Evolutionary conservation across 441 rosid genomes (phyloP), one percentile per base, ranked within the genome.

Genomic region (Manihot esculenta): DNA sequence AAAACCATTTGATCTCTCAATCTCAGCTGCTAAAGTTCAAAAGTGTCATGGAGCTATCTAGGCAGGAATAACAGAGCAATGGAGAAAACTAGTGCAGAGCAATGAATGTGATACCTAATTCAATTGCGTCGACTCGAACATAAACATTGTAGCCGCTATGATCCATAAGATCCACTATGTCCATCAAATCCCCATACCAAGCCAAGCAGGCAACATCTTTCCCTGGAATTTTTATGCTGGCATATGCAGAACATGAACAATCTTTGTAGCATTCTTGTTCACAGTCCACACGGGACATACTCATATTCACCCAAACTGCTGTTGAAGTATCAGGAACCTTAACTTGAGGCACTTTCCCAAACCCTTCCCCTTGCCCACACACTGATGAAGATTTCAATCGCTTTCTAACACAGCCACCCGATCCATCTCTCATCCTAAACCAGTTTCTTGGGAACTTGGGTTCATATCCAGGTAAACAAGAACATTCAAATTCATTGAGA

Each of bases 231-330:
- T 24, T 18, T 20, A 30, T 4, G 15, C 8, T 55, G 6, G 77
- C 30, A 33, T 56, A 45, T 11, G 82, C 78, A 10, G 47, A 23
- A 54, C 82, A 80, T 1, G 85, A 77, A 50, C 81, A 75, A n/a
- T 82, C 69, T 20, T 23, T 61, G 23, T 30, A 21, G 74, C 84
- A 81, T 49, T 42, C 21, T 1, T 41, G 55, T 60, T 72, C 68
- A 49, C 84, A 78, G 4, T 72, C 69, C n/a, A 5, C 13, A 1
- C 44, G 27, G 18, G 44, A 41, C 72, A 61, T 42, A 55, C 53
- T 64, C 26, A 0, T 26, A 35, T 35, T 53, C 27, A 72, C 6
- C 66, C 57, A 60, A n/a, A 12, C 55, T 20, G 79, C 72, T 2
- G 5, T 27, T 10, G 74, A 51, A 30, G 76, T 63, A 24, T 77